Evolutionary conservation across 192 early-diverging fungal species (phyloP).

Genomic region (Linnemannia elongata): DNA sequence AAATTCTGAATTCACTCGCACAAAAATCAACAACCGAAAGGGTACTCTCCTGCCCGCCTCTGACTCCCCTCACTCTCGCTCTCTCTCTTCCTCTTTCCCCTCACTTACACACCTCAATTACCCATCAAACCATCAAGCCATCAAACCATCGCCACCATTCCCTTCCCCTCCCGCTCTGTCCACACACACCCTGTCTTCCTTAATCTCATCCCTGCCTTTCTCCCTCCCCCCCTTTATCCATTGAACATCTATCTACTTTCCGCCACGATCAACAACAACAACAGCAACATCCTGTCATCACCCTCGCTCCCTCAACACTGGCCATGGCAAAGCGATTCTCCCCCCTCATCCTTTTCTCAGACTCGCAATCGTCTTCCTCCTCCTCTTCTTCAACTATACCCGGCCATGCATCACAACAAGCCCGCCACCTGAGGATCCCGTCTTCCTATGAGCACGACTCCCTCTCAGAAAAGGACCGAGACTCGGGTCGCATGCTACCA

Average conservation of each 20-base stretch:
- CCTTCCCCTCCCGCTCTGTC: neutral
- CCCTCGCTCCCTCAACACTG: neutral
- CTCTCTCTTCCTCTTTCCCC: neutral
- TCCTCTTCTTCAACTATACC: slow-evolving; percentile 1
- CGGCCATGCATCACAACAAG: slow-evolving; percentile 2
- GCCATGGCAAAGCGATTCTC: slow-evolving; percentile 24
- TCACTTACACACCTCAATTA: neutral
- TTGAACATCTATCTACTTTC: neutral
- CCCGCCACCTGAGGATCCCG: neutral
- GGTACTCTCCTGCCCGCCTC: neutral
- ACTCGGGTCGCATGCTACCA: neutral
- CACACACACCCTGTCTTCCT: neutral
- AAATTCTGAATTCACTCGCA: neutral
- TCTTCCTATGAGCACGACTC: neutral
- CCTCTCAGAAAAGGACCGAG: neutral
- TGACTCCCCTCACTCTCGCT: neutral
- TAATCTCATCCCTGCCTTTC: neutral
- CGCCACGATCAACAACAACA: neutral
- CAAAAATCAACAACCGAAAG: neutral
- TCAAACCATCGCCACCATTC: slow-evolving; percentile 10
- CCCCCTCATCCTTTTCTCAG: slow-evolving; percentile 48
- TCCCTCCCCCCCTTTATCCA: neutral
- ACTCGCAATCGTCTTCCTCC: neutral
- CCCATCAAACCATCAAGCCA: too few relatives aligned
- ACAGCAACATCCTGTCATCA: neutral